phyloP scores from a whole-genome alignment of 2,329 filamentous ascomycete genomes.

The Ceratocystis cacaofunesta region DNA sequence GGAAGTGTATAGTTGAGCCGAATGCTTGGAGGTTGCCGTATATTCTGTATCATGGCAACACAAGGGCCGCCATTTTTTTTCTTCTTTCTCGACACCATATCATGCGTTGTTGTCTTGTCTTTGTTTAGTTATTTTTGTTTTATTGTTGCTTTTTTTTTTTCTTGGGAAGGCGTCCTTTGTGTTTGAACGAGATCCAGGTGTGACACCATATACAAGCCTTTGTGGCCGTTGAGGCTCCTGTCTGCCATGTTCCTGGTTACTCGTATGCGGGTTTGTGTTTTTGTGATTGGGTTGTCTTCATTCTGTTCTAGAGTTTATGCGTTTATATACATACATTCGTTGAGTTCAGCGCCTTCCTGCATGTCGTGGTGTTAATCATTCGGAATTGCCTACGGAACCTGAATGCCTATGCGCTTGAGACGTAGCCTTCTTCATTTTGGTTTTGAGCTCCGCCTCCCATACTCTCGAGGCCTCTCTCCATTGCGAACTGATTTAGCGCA shows the following conservation, averaged over 20 bases:
- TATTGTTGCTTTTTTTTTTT: background rate
- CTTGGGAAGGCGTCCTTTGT: slow-evolving; percentile 4
- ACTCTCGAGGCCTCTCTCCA: slow-evolving; percentile 33
- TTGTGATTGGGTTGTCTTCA: background rate
- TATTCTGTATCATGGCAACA: background rate
- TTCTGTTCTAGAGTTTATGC: slow-evolving; percentile 2
- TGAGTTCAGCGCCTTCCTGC: background rate
- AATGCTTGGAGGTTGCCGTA: background rate
- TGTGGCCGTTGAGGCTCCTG: background rate
- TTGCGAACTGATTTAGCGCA: slow-evolving; percentile 20
- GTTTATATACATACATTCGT: background rate
- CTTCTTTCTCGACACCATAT: background rate
- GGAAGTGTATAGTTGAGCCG: background rate
- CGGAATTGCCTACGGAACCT: background rate
- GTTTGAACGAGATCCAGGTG: background rate
- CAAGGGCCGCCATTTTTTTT: background rate
- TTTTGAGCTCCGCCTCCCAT: slow-evolving; percentile 25
- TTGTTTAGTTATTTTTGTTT: slow-evolving; percentile 1
- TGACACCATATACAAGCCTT: background rate
- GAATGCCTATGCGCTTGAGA: background rate
- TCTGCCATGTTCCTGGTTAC: background rate
- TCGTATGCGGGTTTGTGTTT: background rate
- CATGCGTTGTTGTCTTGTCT: background rate
- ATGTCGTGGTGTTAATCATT: background rate
- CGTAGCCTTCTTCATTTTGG: background rate